Percentiles rank a stretch among this genome's conserved stretches.
These are phyloP conservation scores for Pontederia crassipes DNA, from an alignment of 176 grass and related monocot genomes.

Conservation along the genomic window DNA sequence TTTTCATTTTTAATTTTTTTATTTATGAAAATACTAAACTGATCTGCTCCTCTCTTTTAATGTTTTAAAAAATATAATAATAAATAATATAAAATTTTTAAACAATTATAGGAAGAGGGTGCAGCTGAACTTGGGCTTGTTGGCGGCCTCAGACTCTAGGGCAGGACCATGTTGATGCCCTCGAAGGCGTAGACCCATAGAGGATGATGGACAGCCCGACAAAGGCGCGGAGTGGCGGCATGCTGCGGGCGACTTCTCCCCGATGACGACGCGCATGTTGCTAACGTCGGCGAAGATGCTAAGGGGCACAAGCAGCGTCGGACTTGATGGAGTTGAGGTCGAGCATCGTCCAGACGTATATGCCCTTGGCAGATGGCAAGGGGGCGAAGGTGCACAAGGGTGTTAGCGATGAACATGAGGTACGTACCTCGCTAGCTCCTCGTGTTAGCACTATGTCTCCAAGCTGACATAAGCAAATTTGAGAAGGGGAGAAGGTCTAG, in stretches of 20 bases:
- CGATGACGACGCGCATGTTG: slow-evolving; percentile 81
- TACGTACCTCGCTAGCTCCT: slow-evolving; percentile 24
- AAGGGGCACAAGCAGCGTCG: too few species aligned
- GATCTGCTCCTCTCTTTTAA: too few species aligned
- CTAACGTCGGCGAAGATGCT: slow-evolving; percentile 17
- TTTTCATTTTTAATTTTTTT: too few species aligned
- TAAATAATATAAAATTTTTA: too few species aligned
- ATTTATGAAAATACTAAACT: too few species aligned
- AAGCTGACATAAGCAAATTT: too few species aligned
- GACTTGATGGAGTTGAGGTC: slow-evolving; percentile 75
- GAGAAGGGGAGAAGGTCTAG: too few species aligned
- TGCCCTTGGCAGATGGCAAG: slow-evolving; percentile 7
- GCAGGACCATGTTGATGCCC: slow-evolving; percentile 84
- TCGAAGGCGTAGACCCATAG: slow-evolving; percentile 97
- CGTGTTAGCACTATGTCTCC: too few species aligned
- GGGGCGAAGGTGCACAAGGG: slow-evolving; percentile 43
- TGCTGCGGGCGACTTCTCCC: slow-evolving; percentile 44
- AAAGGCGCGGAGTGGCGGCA: slow-evolving; percentile 42
- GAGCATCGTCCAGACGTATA: slow-evolving; percentile 64
- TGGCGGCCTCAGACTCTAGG: slow-evolving; percentile 68
- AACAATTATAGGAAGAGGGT: slow-evolving; percentile 30
- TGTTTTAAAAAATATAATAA: too few species aligned
- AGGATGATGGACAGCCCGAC: slow-evolving; percentile 45
- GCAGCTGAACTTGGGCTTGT: slow-evolving; percentile 61
- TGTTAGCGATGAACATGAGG: slow-evolving; percentile 11